Base-by-base conservation (phyloP, 2,329 filamentous ascomycete species). In the Alternaria infectoria region DNA sequence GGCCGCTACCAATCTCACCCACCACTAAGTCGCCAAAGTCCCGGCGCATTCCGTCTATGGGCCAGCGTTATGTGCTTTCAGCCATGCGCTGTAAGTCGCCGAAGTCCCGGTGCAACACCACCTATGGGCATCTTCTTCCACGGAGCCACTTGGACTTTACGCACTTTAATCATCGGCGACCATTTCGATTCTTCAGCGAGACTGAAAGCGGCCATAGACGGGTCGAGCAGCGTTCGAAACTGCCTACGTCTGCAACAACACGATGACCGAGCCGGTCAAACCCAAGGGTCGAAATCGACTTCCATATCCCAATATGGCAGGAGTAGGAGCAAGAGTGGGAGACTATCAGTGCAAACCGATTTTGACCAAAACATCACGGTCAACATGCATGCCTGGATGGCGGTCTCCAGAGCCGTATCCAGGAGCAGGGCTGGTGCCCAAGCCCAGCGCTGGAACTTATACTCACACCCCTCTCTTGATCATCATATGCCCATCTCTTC, bases 1-100 rank as follows among this genome's bases (percentile, higher is more conserved):
- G 79, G 79, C 79, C 79, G 67, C 72, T 81, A 43, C 75, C 76
- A 44, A 64, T 78, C 61, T 78, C 78, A 62, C 36, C 36, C 36
- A 17, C 15, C n/a, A 36, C 32, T 15, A 40, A 40, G 36, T 40
- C 36, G 36, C 9, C 36, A 5, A 40, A 40, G 36, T 40, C 36
- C 36, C n/a, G 36, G 15, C 36, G 32, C 32, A 40, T 32, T 32
- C 28, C 28, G 28, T 32, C 28, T 32, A 7, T 32, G 28, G 28
- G 28, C 28, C 28, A 32, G 28, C 28, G 28, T 32, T 32, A 32
- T 32, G 28, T 32, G 28, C 28, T 32, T 32, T 7, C 12, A 32
- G 28, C 28, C 28, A 32, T 32, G 28, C 28, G 28, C 28, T 32
- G 28, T 32, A 32, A 32, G 28, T 32, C 28, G 28, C 28, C 28